Evolutionary conservation across 2,329 filamentous ascomycete species (phyloP), one percentile per base, ranked within the genome.

Genomic region (Paraconiothyrium brasiliense): DNA sequence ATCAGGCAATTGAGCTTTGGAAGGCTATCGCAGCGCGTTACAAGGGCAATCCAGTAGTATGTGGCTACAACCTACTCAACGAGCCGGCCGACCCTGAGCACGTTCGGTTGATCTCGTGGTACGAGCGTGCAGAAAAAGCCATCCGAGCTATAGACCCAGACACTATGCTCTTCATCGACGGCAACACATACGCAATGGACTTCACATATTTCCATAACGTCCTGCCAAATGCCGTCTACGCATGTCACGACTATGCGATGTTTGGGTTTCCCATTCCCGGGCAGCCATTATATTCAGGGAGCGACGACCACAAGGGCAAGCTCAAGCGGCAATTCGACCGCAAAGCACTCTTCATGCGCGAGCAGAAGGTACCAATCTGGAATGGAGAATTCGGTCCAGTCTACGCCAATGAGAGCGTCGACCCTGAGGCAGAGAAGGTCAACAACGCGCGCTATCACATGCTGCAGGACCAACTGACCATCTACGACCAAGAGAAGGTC

Each of bases 121-220:
- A 68, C 32, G 41, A 57, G 14, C 66, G 63, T n/a, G 34, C 57
- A n/a, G 66, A 68, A 35, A 64, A 64, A n/a, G 61, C 62, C 1
- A 58, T 68, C 11, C 59, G 66, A 8, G 32, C 43, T 2, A 52
- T 68, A 7, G 66, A 68, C 30, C 78, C 79, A 0, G 70, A 83
- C 35, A 80, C 83, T 59, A 84, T 84, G 57, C 71, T 85, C 27
- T 84, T 80, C 62, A 71, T 85, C 10, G 84, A 85, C 54, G 83
- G 83, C 8, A 86, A 86, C 72, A 86, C 84, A 0, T 86, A 84
- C 59, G 80, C 84, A 20, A 85, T 85, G 75, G 83, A 84, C 59
- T 37, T 37, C 14, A 37, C 35, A 14, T 37, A 37, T 7, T 37
- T 84, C 80, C 67, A 68, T 1, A 72, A 81, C 1, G 30, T 54